phyloP scores from a whole-genome alignment of 2,329 filamentous ascomycete genomes.

The Dothistroma pini region DNA sequence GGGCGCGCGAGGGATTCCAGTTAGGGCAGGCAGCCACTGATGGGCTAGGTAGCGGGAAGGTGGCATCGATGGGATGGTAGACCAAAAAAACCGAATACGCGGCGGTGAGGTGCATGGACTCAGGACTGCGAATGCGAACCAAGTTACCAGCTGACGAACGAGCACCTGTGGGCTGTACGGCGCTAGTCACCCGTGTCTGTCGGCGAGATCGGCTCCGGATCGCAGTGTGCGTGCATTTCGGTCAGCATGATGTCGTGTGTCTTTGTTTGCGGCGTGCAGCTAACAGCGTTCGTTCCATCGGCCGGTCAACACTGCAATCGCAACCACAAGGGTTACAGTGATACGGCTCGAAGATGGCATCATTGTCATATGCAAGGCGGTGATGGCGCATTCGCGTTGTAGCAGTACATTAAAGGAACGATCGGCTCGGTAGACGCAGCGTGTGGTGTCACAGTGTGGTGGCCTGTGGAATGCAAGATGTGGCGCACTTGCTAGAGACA shows the following conservation, averaged over 20 bases:
- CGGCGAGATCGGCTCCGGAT: neutral
- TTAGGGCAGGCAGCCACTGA: neutral
- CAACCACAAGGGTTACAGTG: neutral
- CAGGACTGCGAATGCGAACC: neutral
- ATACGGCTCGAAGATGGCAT: neutral
- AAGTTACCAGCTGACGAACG: neutral
- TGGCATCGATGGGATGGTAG: neutral
- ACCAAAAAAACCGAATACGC: neutral
- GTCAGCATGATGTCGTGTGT: neutral
- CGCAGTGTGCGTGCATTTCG: neutral
- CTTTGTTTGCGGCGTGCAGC: neutral
- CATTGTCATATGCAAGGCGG: neutral
- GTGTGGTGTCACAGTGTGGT: no score
- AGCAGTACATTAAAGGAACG: neutral
- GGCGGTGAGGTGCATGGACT: neutral
- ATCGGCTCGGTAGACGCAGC: neutral
- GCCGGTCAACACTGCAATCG: neutral
- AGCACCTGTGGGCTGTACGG: neutral
- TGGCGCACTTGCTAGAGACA: neutral
- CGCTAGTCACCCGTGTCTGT: neutral
- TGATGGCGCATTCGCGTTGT: neutral
- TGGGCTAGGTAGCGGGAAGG: neutral
- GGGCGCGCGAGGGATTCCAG: neutral
- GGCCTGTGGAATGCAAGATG: neutral
- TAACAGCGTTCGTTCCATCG: neutral